phyloP scores from a whole-genome alignment of 805 yeast genomes.

The Kodamaea nitidulidarum region DNA sequence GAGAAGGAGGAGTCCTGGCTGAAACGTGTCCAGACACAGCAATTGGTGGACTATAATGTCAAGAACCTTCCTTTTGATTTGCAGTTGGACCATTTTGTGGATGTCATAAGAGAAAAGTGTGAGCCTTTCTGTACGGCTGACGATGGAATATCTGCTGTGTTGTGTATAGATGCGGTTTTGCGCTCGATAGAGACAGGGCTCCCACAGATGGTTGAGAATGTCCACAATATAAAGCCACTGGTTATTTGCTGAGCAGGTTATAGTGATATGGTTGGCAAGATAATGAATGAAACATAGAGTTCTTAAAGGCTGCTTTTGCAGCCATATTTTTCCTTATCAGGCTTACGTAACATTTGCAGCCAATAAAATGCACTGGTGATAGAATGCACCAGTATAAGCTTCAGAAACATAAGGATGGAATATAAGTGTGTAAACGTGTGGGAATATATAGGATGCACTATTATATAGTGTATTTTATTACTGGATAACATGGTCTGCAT shows the following conservation, averaged over 20 bases:
- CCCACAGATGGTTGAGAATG: constrained; percentile 20
- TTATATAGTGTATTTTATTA: no score
- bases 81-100: constrained; percentile 37
- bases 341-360: no score
- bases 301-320: no score
- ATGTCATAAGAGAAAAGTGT: constrained; percentile 26
- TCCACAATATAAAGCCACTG: constrained; percentile 10
- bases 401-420: no score
- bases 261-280: no score
- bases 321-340: no score
- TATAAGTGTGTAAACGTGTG: no score
- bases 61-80: constrained; percentile 31
- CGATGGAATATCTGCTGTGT: constrained; percentile 31
- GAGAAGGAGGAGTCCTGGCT: constrained; percentile 24
- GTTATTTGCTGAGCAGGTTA: not conserved
- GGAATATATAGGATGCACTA: no score
- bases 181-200: constrained; percentile 28
- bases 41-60: constrained; percentile 9
- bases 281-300: no score
- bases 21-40: constrained; percentile 17
- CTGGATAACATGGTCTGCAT: no score
- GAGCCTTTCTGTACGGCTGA: constrained; percentile 29
- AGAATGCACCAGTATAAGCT: no score
- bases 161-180: constrained; percentile 34
- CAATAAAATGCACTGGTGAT: no score